Base-by-base conservation (phyloP, 2,329 filamentous ascomycete species). In the Penicillium griseofulvum region DNA sequence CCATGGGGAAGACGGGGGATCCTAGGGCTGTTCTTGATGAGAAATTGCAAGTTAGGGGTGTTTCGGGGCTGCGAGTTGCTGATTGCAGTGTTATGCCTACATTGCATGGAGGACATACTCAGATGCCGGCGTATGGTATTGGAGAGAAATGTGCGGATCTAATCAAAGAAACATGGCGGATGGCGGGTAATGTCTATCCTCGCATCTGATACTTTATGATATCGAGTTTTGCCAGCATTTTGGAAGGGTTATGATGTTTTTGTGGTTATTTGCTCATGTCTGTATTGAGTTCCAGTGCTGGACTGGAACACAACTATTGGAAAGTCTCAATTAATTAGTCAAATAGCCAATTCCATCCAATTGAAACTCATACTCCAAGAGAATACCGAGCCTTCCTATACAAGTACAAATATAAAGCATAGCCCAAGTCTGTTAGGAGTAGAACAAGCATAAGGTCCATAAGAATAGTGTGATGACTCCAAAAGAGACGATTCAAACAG, bases 121-220 rank as follows among this genome's bases (percentile, higher is more conserved):
- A 83, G 61, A 83, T 83, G 80, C 80, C 81, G 4, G 81, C 81
- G 5, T 84, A 83, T 64, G 81, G 80, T 1, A 83, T 84, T 57
- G 81, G 80, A 0, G 81, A 84, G 68, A 81, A 81, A 61, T 78
- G 74, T 41, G 77, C 76, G 1, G 80, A 83, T 62, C 63, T 83
- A 52, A 78, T 83, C 49, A 81, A 80, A 58, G 72, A 75, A 52
- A 68, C 63, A 8, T 70, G 66, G 68, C 42, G 55, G 8, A 51
- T 47, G 49, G 24, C 41, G 14, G 56, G 59, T 10, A 62, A 61
- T 49, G 48, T 62, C 33, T 61, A 64, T 31, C 29, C 50, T 48
- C 56, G 57, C 1, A 59, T 62, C 42, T 62, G 38, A 59, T 47
- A 19, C 37, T 36, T 9, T 2, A 24, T 28, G 5, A 22, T 12